These are phyloP conservation scores for Aspergillus kassunensis DNA, from an alignment of 495 filamentous ascomycete species.

Conservation along the genomic window DNA sequence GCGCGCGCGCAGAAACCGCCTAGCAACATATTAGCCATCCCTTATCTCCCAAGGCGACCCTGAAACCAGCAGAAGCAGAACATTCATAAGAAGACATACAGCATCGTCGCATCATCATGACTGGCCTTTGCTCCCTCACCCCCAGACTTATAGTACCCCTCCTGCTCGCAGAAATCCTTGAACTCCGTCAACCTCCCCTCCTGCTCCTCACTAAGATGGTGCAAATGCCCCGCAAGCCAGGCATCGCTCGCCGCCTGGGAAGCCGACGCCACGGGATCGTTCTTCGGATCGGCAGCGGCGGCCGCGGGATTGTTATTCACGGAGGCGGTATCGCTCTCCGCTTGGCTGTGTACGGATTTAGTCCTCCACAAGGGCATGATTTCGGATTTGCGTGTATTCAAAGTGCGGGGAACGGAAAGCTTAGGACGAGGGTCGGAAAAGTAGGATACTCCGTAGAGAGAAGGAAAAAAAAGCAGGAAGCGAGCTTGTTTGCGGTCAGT, in stretches of 20 bases:
- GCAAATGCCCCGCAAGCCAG: constrained; percentile 62
- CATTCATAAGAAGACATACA: constrained; percentile 51
- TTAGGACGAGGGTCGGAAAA: neutral
- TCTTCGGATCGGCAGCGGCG: constrained; percentile 27
- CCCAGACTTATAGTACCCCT: constrained; percentile 59
- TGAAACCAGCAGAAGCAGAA: neutral
- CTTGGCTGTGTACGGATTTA: constrained; percentile 32
- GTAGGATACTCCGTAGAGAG: neutral
- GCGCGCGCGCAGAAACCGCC: constrained; percentile 76
- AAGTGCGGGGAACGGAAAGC: neutral
- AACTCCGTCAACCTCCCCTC: constrained; percentile 61
- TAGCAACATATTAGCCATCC: constrained; percentile 25
- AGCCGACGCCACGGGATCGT: constrained; percentile 40
- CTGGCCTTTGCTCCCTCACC: constrained; percentile 45
- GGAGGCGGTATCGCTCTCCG: constrained; percentile 23
- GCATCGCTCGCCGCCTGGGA: constrained; percentile 38
- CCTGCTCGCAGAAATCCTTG: constrained; percentile 60
- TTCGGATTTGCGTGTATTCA: neutral
- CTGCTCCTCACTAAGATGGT: constrained; percentile 67
- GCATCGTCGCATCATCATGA: constrained; percentile 76
- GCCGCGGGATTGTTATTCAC: constrained; percentile 36
- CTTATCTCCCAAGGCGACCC: neutral
- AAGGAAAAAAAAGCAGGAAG: neutral
- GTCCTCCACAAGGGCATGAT: constrained; percentile 35
- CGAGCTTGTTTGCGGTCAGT: constrained; percentile 3